Evolutionary conservation across 768 basidiomycete species (phyloP).

Genomic region (Boletus edulis): DNA sequence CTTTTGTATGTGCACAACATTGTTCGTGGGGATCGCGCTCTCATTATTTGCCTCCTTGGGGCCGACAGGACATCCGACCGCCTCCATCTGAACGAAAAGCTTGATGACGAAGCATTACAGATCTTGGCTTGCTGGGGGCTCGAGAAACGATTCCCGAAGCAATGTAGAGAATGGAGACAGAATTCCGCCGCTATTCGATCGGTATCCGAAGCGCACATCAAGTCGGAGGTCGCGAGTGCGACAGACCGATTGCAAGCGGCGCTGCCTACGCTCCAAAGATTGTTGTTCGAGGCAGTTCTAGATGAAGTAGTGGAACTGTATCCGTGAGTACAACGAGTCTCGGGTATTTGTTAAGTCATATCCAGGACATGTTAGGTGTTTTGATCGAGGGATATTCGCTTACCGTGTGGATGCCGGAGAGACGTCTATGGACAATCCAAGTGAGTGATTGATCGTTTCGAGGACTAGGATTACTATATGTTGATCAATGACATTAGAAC

Average conservation of each 20-base stretch:
- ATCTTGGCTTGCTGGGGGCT: too few species aligned
- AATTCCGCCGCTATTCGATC: not conserved
- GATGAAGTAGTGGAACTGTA: conserved; percentile 20
- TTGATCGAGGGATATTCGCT: conserved; percentile 14
- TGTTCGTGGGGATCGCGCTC: too few species aligned
- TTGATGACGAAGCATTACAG: too few species aligned
- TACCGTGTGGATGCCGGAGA: not conserved
- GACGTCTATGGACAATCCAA: not conserved
- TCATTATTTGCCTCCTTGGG: too few species aligned
- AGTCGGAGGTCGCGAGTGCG: not conserved
- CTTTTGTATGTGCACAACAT: too few species aligned
- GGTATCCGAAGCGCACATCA: not conserved
- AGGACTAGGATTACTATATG: not conserved
- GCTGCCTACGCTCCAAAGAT: conserved; percentile 5
- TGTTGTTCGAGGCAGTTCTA: conserved; percentile 26
- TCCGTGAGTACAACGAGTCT: conserved; percentile 14
- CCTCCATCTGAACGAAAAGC: too few species aligned
- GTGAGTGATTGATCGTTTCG: not conserved
- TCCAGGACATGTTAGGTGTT: conserved; percentile 1
- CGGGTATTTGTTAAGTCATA: not conserved
- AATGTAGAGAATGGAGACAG: too few species aligned
- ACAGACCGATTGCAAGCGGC: conserved; percentile 3
- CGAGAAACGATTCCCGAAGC: too few species aligned
- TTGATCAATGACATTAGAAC: conserved; percentile 8
- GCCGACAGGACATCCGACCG: too few species aligned